Evolutionary conservation across 208 protist species (phyloP).

Genomic region (Strigomonas culicis): DNA sequence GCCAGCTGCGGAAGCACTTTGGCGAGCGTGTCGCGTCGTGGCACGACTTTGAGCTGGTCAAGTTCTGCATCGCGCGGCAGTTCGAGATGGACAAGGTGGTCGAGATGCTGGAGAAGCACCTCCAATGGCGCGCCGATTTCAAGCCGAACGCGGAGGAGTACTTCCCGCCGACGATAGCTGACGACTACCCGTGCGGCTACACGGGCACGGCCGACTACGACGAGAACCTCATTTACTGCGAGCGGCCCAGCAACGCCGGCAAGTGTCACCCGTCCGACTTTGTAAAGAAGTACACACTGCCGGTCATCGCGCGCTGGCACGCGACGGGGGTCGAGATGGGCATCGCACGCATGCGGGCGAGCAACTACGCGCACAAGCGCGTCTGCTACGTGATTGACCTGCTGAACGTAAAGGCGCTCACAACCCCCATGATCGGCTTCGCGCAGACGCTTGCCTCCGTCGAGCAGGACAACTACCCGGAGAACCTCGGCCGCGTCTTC

Average conservation of each 20-base stretch:
- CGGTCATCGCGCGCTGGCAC: conserved; percentile 66
- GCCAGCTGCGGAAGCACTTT: conserved; percentile 47
- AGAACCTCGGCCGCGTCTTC: conserved; percentile 70
- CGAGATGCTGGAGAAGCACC: conserved; percentile 75
- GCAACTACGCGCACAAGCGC: conserved; percentile 55
- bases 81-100: conserved; percentile 75
- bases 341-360: conserved; percentile 40
- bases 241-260: conserved; percentile 67
- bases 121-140: conserved; percentile 62
- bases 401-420: conserved; percentile 55
- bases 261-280: conserved; percentile 56
- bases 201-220: conserved; percentile 62
- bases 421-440: conserved; percentile 73
- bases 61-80: conserved; percentile 79
- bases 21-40: conserved; percentile 52
- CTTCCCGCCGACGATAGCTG: conserved; percentile 55
- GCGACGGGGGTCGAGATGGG: conserved; percentile 66
- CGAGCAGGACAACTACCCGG: conserved; percentile 88
- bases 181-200: conserved; percentile 75
- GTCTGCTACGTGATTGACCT: conserved; percentile 77
- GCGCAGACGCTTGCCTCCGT: conserved; percentile 64
- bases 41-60: conserved; percentile 82
- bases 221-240: conserved; percentile 82
- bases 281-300: conserved; percentile 54
- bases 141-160: conserved; percentile 63